Evolutionary conservation across 2,329 filamentous ascomycete genomes (phyloP).

Genomic region (Dactylellina sp.): DNA sequence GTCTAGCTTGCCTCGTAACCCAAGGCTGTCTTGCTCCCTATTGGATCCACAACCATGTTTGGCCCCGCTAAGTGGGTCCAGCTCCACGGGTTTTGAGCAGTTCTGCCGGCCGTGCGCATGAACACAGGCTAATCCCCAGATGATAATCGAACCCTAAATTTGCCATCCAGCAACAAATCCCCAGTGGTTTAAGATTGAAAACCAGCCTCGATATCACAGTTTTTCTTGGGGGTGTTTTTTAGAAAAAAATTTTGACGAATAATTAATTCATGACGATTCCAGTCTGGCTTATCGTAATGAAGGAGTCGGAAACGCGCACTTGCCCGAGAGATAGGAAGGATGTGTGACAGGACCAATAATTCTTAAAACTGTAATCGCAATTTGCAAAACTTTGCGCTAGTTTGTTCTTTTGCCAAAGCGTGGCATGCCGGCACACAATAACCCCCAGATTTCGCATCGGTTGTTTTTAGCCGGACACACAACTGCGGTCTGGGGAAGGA

Average conservation of each 20-base stretch:
- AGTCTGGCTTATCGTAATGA: too few relatives aligned
- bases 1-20: slow-evolving; percentile 8
- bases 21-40: slow-evolving; percentile 30
- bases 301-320: too few relatives aligned
- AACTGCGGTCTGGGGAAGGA: slow-evolving; percentile 30
- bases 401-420: neutral
- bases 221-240: too few relatives aligned
- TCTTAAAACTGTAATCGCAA: too few relatives aligned
- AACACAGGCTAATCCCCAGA: slow-evolving; percentile 33
- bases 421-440: neutral
- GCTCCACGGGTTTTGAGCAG: slow-evolving; percentile 30
- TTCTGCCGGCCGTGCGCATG: slow-evolving; percentile 52
- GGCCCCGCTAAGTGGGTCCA: slow-evolving; percentile 24
- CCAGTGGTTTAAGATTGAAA: too few relatives aligned
- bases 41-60: slow-evolving; percentile 35
- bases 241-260: too few relatives aligned
- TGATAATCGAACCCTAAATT: slow-evolving; percentile 6
- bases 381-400: neutral
- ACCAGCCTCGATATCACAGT: too few relatives aligned
- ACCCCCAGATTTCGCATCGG: slow-evolving; percentile 31
- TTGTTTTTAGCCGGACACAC: slow-evolving; percentile 36
- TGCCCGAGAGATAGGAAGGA: too few relatives aligned
- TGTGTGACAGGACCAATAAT: too few relatives aligned
- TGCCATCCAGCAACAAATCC: neutral
- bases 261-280: too few relatives aligned